These are phyloP conservation scores for Phlegmacium glaucopus DNA, from an alignment of 768 basidiomycete species.

Conservation along the genomic window DNA sequence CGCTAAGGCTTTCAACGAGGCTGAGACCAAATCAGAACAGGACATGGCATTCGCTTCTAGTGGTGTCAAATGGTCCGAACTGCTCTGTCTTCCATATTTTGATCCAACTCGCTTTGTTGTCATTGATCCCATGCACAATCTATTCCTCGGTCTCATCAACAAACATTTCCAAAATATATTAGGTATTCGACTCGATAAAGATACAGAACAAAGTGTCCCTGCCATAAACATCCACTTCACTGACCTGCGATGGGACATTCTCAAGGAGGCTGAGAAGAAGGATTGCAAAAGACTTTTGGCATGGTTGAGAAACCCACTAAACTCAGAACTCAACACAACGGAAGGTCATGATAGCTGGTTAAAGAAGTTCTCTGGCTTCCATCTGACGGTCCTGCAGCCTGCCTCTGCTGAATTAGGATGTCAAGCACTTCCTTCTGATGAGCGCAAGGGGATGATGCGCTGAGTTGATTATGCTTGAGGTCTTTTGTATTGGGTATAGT, in stretches of 20 bases:
- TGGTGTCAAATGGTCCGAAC: conserved; percentile 24
- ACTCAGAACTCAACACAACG: neutral
- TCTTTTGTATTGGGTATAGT: conserved; percentile 3
- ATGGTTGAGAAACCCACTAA: neutral
- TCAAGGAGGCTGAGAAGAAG: neutral
- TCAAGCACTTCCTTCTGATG: neutral
- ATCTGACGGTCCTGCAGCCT: neutral
- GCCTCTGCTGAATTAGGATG: neutral
- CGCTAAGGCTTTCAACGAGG: conserved; percentile 17
- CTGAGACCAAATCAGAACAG: conserved; percentile 5
- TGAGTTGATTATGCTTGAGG: neutral
- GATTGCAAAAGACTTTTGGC: neutral
- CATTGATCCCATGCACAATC: conserved; percentile 38
- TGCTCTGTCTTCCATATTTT: conserved; percentile 38
- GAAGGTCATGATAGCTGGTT: neutral
- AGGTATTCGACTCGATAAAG: conserved; percentile 5
- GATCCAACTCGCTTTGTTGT: conserved; percentile 21
- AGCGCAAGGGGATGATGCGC: neutral
- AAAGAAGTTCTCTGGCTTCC: neutral
- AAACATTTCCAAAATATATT: conserved; percentile 23
- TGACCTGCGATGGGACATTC: neutral
- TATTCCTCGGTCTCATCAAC: conserved; percentile 26
- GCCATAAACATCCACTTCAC: neutral
- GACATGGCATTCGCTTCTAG: conserved; percentile 11
- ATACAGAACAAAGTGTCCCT: neutral